These are phyloP conservation scores for Linanthus parryae DNA, from an alignment of 148 eudicot species.

Conservation along the genomic window DNA sequence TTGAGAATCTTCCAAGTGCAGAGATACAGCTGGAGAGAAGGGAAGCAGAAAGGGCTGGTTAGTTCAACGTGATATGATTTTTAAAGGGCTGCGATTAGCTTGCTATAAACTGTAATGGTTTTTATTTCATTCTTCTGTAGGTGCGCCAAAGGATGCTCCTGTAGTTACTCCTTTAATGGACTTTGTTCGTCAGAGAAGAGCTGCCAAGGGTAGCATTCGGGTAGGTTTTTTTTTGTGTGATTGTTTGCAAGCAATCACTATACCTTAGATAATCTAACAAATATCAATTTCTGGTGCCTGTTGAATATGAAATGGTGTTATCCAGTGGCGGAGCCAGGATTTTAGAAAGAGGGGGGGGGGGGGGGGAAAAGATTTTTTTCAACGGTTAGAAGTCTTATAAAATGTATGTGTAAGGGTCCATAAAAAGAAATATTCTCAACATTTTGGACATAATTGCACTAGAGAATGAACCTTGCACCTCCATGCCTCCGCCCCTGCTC, in stretches of 20 bases:
- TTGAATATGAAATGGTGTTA: too few relatives aligned
- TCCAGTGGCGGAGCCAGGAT: too few relatives aligned
- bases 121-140: conserved; percentile 19
- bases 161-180: conserved; percentile 64
- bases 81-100: not conserved
- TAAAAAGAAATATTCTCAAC: too few relatives aligned
- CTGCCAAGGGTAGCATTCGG: conserved; percentile 48
- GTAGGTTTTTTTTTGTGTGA: conserved; percentile 14
- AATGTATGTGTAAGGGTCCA: too few relatives aligned
- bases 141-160: conserved; percentile 46
- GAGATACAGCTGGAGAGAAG: conserved; percentile 67
- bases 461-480: too few relatives aligned
- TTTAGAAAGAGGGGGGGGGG: too few relatives aligned
- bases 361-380: too few relatives aligned
- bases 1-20: conserved; percentile 73
- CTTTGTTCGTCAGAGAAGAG: conserved; percentile 59
- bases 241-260: not conserved
- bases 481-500: too few relatives aligned
- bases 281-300: too few relatives aligned
- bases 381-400: too few relatives aligned
- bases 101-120: conserved; percentile 1
- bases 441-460: too few relatives aligned
- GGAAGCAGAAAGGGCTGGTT: conserved; percentile 69
- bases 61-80: conserved; percentile 6
- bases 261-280: too few relatives aligned